Evolutionary conservation across 2,329 filamentous ascomycete genomes (phyloP), one percentile per base, ranked within the genome.

Genomic region (Lecanosticta acicola): DNA sequence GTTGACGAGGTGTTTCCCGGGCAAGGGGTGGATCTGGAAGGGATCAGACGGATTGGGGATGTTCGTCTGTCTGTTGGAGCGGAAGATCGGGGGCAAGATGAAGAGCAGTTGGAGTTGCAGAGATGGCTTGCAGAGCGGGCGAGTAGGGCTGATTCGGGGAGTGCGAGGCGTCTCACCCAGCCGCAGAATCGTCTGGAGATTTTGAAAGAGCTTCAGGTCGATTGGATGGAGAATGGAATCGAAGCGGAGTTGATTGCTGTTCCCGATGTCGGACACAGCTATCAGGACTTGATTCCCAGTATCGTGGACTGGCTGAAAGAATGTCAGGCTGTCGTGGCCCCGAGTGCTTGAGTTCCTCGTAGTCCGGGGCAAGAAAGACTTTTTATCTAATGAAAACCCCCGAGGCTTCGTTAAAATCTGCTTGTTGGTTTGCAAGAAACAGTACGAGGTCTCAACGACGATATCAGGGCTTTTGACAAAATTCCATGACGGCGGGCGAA

Each of bases 191-290:
- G 49, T 2, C 36, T 48, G n/a, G 24, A 52, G 5, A 19, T 16
- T 2, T n/a, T 49, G 10, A 42, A 45, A 29, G 17, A 20, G n/a
- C 21, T 52, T 4, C 43, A 44, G n/a, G 29, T 41, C 1, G 35
- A 52, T 32, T 52, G 49, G 43, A 16, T 41, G 14, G 36, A 41
- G 26, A 34, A 40, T 34, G 49, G 49, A 3, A 42, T 52, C 18
- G 21, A 49, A 24, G 34, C 32, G 20, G 40, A 42, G 16, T 34
- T 52, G 21, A 39, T 44, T 14, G 40, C 46, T 39, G 42, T 52
- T n/a, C 43, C 42, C 10, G 39, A 36, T 19, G 46, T 43, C 0
- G 49, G 39, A 4, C 49, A 49, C 39, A 39, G 24, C 10, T 49
- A 49, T 37, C 33, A 13, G 3, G 49, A 13, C 14, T 8, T 47